Conservation (phyloP, 805 yeast species). For the Candida xyloterini region DNA sequence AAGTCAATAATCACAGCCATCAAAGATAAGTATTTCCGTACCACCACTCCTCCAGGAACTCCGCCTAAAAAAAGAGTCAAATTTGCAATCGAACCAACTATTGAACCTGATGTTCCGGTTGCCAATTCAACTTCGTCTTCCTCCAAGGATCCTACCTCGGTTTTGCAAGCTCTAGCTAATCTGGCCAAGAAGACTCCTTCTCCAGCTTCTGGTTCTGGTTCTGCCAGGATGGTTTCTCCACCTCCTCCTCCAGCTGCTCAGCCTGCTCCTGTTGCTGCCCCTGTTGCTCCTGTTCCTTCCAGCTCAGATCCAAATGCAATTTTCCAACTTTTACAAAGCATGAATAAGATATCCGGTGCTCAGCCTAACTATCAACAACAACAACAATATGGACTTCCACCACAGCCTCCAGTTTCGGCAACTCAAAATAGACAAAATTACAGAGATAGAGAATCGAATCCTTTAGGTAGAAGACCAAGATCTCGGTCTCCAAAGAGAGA, state of each 20-base stretch:
- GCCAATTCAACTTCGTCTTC: constrained; percentile 21
- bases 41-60: constrained; percentile 72
- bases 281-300: constrained; percentile 16
- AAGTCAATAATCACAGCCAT: constrained; percentile 52
- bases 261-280: constrained; percentile 11
- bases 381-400: constrained; percentile 21
- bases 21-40: constrained; percentile 54
- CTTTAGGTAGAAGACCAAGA: constrained; percentile 47
- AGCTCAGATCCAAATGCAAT: constrained; percentile 40
- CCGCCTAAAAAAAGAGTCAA: constrained; percentile 44
- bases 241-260: constrained; percentile 25
- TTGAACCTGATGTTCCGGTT: constrained; percentile 11
- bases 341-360: constrained; percentile 33
- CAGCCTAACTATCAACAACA: constrained; percentile 24
- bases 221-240: constrained; percentile 31
- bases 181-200: constrained; percentile 48
- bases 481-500: constrained; percentile 48
- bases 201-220: constrained; percentile 30
- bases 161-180: constrained; percentile 67
- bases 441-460: constrained; percentile 32
- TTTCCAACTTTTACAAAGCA: constrained; percentile 52
- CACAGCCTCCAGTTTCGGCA: constrained; percentile 22
- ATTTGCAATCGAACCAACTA: constrained; percentile 24
- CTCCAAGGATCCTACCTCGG: constrained; percentile 54
- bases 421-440: constrained; percentile 27